Base-by-base conservation (phyloP, 1,284 basidiomycete species). In the Sphagnurus paluster region DNA sequence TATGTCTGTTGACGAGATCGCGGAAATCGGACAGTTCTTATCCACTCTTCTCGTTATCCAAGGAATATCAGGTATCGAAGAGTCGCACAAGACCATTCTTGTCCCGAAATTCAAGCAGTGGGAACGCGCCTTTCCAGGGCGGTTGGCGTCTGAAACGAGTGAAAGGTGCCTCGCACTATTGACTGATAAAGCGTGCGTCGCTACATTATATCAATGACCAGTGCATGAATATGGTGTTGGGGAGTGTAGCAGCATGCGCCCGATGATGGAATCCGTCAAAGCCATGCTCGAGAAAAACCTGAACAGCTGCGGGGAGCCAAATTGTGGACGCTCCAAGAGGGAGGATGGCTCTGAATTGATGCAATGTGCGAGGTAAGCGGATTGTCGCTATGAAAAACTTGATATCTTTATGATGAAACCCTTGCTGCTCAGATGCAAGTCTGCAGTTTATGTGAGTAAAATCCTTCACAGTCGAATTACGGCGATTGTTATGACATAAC, bases 1-100 rank as follows among this genome's bases (percentile, higher is more conserved):
- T 37, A 60, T 53, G 55, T 44, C 42, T 17, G 46, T 46, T 3
- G 57, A 66, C 13, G 49, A 56, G 14, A 50, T 72, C 21, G 63
- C 47, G 19, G 67, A 72, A 46, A 56, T 63, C n/a, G 62, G 64
- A 10, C 70, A 73, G 48, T 72, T 72, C 42, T 50, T 71, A 16
- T 62, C 69, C 0, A 69, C 68, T 3, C 54, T 74, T 29, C 57
- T 75, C 8, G 59, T 69, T 29, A 51, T 70, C 3, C 69, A 71
- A 44, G 71, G 69, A 13, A 55, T 52, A 10, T 42, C 46, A 7
- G 56, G 53, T 3, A 54, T 72, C 35, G 60, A 62, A 6, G 57
- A 59, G 20, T 58, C 57, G 6, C 59, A 67, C 39, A 66, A 62
- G 44, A 46, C 50, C 16, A 61, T 51, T 6, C 57, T 72, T 14